Conservation (phyloP, 225 moss, liverwort and hornwort genomes). For the Physcomitrellopsis africana region DNA sequence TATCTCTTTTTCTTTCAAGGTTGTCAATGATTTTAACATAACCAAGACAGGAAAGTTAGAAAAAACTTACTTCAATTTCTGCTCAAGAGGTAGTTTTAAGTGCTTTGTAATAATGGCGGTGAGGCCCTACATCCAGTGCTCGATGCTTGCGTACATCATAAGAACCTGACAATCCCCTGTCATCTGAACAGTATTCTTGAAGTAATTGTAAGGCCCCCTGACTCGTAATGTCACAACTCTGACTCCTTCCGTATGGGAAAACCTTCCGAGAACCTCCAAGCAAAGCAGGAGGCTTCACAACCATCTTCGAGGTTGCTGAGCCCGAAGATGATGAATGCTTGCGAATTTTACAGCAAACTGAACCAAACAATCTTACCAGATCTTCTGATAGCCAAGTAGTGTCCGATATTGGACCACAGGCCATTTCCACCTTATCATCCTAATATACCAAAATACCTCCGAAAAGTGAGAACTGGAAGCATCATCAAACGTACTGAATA, state of each 20-base stretch:
- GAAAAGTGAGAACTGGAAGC: conserved; percentile 11
- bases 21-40: not conserved
- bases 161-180: conserved; percentile 39
- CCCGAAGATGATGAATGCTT: conserved; percentile 36
- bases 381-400: conserved; percentile 62
- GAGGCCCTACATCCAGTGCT: conserved; percentile 49
- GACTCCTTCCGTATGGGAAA: conserved; percentile 39
- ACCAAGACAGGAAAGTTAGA: not conserved
- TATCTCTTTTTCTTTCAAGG: not conserved
- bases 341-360: conserved; percentile 61
- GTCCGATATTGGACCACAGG: conserved; percentile 58
- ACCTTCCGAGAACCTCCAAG: conserved; percentile 37
- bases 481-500: conserved; percentile 13
- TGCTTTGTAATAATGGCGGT: conserved; percentile 69
- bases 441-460: conserved; percentile 29
- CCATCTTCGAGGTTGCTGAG: conserved; percentile 18
- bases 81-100: conserved; percentile 47
- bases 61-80: conserved; percentile 53
- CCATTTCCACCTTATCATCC: conserved; percentile 65
- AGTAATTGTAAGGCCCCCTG: conserved; percentile 54
- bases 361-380: conserved; percentile 54
- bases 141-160: conserved; percentile 40
- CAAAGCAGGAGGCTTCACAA: conserved; percentile 39
- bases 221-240: conserved; percentile 56
- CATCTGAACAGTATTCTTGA: conserved; percentile 61